A percentile compares a stretch with the other conserved stretches of the same genome.
Conservation (phyloP, 768 basidiomycete genomes). For the Naganishia randhawae region DNA sequence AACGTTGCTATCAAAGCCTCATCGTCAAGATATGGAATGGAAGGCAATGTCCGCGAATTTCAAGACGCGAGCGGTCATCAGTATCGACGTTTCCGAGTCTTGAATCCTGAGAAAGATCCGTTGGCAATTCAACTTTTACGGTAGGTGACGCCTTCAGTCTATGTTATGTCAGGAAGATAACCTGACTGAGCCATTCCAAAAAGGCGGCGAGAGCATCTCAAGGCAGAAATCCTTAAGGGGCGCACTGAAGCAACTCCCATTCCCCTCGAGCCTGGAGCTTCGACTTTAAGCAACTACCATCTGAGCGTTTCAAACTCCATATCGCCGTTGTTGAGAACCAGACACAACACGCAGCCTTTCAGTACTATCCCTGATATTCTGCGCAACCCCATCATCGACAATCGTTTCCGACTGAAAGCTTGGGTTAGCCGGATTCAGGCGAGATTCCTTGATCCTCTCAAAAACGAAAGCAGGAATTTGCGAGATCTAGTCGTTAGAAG, state of each 20-base stretch:
- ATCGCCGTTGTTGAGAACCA: background rate
- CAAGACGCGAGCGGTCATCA: background rate
- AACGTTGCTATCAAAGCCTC: slow-evolving; percentile 3
- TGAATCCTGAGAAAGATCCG: slow-evolving; percentile 1
- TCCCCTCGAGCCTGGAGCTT: background rate
- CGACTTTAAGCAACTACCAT: background rate
- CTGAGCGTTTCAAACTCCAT: background rate
- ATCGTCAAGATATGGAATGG: background rate
- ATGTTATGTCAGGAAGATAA: background rate
- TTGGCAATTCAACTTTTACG: background rate
- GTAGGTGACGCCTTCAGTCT: background rate
- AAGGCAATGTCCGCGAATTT: slow-evolving; percentile 15
- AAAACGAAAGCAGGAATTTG: background rate
- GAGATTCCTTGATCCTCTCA: background rate
- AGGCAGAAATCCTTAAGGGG: background rate
- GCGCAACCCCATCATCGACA: background rate
- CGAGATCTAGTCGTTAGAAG: background rate
- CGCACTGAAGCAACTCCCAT: background rate
- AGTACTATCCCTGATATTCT: background rate
- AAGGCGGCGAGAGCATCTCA: slow-evolving; percentile 9
- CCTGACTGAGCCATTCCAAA: background rate
- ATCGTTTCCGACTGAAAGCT: slow-evolving; percentile 15
- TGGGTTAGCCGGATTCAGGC: slow-evolving; percentile 3
- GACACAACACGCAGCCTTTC: slow-evolving; percentile 2
- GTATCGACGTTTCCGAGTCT: slow-evolving; percentile 1